Percentiles rank a stretch among this genome's conserved stretches.
Conservation (phyloP, 768 basidiomycete genomes). For the Suillus subluteus region DNA sequence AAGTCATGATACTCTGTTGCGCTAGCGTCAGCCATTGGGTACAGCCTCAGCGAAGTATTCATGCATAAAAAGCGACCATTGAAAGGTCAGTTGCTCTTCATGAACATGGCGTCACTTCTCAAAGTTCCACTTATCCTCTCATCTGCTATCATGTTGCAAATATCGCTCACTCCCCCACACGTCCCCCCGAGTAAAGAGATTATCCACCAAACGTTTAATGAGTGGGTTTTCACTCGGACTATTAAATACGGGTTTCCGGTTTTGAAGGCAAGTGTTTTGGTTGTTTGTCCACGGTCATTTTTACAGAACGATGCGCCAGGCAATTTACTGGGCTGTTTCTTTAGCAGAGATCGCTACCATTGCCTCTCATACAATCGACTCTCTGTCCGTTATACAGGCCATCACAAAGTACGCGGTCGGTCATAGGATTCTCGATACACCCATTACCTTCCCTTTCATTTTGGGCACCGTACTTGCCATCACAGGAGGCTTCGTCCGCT, state of each 20-base stretch:
- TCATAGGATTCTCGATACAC: background rate
- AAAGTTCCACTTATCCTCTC: slow-evolving; percentile 46
- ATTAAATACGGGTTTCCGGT: background rate
- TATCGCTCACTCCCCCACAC: slow-evolving; percentile 48
- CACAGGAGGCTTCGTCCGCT: slow-evolving; percentile 30
- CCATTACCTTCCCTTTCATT: slow-evolving; percentile 17
- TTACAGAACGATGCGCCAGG: background rate
- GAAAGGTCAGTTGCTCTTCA: background rate
- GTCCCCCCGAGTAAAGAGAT: slow-evolving; percentile 42
- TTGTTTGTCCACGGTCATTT: no score
- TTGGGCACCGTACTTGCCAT: slow-evolving; percentile 27
- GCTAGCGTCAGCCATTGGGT: background rate
- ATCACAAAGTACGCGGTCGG: background rate
- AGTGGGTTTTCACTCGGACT: background rate
- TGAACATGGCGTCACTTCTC: slow-evolving; percentile 32
- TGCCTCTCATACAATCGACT: background rate
- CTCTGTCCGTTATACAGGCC: background rate
- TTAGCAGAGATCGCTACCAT: slow-evolving; percentile 4
- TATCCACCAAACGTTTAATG: slow-evolving; percentile 7
- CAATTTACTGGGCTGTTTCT: slow-evolving; percentile 3
- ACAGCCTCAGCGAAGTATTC: background rate
- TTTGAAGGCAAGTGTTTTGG: background rate
- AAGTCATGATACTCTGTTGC: no score
- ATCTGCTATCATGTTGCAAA: slow-evolving; percentile 43
- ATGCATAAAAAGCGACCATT: background rate